These are phyloP conservation scores for Penicillium sp. DNA, from an alignment of 2,329 filamentous ascomycete genomes.

Conservation along the genomic window DNA sequence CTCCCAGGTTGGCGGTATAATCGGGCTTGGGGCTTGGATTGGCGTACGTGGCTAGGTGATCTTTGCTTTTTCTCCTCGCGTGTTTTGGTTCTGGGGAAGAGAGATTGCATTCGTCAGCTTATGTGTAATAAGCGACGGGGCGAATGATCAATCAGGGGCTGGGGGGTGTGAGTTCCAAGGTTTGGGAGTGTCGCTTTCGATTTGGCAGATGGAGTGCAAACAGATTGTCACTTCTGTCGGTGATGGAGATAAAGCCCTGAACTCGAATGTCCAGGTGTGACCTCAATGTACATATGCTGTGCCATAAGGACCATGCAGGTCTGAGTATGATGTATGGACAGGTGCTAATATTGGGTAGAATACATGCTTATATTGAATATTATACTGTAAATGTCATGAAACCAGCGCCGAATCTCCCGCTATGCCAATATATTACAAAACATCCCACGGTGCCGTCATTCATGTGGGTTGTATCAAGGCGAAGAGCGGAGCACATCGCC, in stretches of 20 bases:
- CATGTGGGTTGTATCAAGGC: slow-evolving; percentile 8
- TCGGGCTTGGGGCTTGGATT: slow-evolving; percentile 3
- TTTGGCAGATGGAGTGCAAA: neutral
- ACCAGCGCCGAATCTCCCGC: slow-evolving; percentile 20
- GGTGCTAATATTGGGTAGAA: slow-evolving; percentile 3
- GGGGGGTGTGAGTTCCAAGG: neutral
- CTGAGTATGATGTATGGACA: neutral
- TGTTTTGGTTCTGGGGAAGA: neutral
- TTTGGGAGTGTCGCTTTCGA: neutral
- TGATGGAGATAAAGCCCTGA: too few relatives aligned
- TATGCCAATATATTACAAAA: slow-evolving; percentile 18
- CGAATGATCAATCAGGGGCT: neutral
- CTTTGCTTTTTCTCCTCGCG: slow-evolving; percentile 1
- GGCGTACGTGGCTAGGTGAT: slow-evolving; percentile 10
- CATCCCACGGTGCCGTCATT: neutral
- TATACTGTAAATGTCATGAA: slow-evolving; percentile 3
- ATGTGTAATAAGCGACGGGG: neutral
- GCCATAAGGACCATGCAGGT: neutral
- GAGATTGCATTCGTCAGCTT: neutral
- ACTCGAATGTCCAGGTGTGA: neutral
- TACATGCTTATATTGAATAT: slow-evolving; percentile 11
- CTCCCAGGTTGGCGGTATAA: slow-evolving; percentile 9
- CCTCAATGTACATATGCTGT: neutral
- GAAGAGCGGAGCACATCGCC: slow-evolving; percentile 16
- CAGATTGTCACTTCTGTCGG: too few relatives aligned